These are phyloP conservation scores for Dendrobium chrysotoxum DNA, from an alignment of 106 monocot species.

Conservation along the genomic window DNA sequence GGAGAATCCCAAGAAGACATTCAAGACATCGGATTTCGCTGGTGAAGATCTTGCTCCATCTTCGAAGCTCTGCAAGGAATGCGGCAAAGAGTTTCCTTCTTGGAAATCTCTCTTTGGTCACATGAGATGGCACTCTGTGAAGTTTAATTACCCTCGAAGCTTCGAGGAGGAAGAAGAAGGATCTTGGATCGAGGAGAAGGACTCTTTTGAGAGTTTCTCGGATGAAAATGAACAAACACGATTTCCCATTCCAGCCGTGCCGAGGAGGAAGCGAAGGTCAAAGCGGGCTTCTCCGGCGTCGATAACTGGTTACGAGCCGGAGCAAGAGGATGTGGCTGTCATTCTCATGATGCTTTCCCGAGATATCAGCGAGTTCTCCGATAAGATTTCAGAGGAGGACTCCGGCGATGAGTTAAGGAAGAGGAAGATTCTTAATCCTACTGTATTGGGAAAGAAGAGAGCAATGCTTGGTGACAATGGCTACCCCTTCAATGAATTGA, in stretches of 20 bases:
- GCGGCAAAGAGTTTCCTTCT: conserved; percentile 26
- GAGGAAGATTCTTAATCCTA: not conserved
- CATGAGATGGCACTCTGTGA: conserved; percentile 36
- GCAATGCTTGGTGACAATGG: not conserved
- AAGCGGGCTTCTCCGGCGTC: conserved; percentile 1
- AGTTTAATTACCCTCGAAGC: not conserved
- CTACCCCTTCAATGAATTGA: not conserved
- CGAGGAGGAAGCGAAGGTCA: conserved; percentile 11
- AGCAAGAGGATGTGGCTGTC: conserved; percentile 43
- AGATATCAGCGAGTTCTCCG: conserved; percentile 13
- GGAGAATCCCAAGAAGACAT: conserved; percentile 51
- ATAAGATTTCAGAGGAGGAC: conserved; percentile 12
- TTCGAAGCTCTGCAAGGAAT: conserved; percentile 17
- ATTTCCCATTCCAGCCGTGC: not conserved
- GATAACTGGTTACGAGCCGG: conserved; percentile 8
- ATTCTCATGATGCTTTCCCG: conserved; percentile 58
- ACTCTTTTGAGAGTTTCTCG: not conserved
- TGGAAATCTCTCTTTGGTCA: conserved; percentile 41
- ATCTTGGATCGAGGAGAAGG: not conserved
- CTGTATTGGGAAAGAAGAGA: conserved; percentile 1
- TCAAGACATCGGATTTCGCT: conserved; percentile 10
- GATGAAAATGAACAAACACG: not conserved
- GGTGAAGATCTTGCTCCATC: not conserved
- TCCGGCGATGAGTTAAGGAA: not conserved
- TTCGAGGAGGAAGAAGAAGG: not conserved